Evolutionary conservation across 306 rosid species (phyloP).

Genomic region (Heteromeles arbutifolia): DNA sequence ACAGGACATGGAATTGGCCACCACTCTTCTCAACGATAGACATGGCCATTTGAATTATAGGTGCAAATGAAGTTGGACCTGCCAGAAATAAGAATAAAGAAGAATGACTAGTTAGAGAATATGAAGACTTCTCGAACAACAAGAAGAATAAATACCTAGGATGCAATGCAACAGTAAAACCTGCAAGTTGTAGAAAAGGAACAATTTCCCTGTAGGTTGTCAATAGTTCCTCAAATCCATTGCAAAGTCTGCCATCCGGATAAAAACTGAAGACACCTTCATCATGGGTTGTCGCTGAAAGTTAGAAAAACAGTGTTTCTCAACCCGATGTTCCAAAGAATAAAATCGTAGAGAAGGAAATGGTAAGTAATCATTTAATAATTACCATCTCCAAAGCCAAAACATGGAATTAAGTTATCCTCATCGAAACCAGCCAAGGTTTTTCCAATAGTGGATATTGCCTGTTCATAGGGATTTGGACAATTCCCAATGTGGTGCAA

Average conservation of each 20-base stretch:
- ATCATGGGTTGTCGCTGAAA: constrained; percentile 90
- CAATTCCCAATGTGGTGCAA: constrained; percentile 72
- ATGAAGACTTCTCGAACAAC: neutral
- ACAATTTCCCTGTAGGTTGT: constrained; percentile 64
- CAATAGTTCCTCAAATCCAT: constrained; percentile 91
- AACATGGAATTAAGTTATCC: constrained; percentile 92
- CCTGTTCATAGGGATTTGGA: constrained; percentile 80
- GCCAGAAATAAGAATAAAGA: constrained; percentile 17
- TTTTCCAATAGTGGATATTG: constrained; percentile 82
- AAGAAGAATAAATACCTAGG: neutral
- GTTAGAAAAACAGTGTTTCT: constrained; percentile 11
- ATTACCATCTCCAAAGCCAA: constrained; percentile 94
- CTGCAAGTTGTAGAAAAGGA: constrained; percentile 75
- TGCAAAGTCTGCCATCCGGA: constrained; percentile 54
- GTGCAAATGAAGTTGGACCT: constrained; percentile 97
- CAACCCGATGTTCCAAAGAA: constrained; percentile 5
- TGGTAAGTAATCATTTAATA: neutral
- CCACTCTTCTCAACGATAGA: constrained; percentile 86
- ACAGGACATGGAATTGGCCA: constrained; percentile 69
- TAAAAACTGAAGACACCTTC: constrained; percentile 77
- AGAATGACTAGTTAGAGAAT: neutral
- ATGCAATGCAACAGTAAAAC: constrained; percentile 25
- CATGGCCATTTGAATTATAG: constrained; percentile 85
- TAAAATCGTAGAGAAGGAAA: neutral
- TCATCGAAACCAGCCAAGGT: constrained; percentile 75